Evolutionary conservation across 176 grass and related monocot genomes (phyloP).

Genomic region (Secale cereale): DNA sequence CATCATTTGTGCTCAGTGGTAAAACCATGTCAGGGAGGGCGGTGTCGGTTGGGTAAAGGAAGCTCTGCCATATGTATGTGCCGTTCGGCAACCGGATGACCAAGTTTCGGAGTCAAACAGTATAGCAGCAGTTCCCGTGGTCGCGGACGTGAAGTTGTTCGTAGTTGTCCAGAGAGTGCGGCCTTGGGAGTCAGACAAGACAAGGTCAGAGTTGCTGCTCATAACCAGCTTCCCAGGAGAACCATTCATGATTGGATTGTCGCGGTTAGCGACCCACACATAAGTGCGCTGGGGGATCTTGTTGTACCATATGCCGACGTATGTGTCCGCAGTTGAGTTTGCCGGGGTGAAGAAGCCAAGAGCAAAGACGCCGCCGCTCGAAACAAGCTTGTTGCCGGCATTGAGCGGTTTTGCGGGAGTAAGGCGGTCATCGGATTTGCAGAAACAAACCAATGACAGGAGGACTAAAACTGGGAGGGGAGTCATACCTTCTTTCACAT

Average conservation of each 20-base stretch:
- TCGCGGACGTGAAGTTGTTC: not conserved
- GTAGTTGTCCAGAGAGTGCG: not conserved
- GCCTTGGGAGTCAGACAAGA: not conserved
- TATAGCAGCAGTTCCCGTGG: not conserved
- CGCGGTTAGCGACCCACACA: not conserved
- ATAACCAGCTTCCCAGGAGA: not conserved
- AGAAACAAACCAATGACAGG: not conserved
- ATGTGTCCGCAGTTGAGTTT: not conserved
- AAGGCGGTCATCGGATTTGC: constrained; percentile 24
- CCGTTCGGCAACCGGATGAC: not conserved
- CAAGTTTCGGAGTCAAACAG: constrained; percentile 30
- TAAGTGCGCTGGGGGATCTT: not conserved
- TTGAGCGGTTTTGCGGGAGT: constrained; percentile 19
- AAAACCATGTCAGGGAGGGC: constrained; percentile 34
- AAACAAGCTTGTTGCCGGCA: constrained; percentile 13
- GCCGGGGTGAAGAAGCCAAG: constrained; percentile 20
- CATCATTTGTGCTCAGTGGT: not conserved
- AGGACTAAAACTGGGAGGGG: not conserved
- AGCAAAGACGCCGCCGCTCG: constrained; percentile 23
- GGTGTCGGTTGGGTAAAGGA: constrained; percentile 25
- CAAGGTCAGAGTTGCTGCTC: not conserved
- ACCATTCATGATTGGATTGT: not conserved
- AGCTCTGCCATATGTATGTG: constrained; percentile 46
- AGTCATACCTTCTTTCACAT: constrained; percentile 1
- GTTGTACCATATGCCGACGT: constrained; percentile 7